Evolutionary conservation across 192 early-diverging fungal species (phyloP).

Genomic region (Phycomyces nitens): DNA sequence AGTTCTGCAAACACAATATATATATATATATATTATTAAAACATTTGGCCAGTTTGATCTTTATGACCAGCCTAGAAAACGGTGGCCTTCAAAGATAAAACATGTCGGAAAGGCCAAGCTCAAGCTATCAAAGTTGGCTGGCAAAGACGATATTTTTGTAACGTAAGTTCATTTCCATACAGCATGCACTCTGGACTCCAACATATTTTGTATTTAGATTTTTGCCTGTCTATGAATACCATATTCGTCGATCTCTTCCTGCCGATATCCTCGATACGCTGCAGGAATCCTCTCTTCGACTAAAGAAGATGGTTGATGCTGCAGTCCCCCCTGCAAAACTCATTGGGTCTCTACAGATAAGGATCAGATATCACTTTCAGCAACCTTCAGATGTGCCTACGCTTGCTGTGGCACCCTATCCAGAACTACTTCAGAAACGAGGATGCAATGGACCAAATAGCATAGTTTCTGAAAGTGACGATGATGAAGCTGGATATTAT

Average conservation of each 20-base stretch:
- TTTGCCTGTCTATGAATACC: constrained; percentile 35
- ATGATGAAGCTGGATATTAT: neutral
- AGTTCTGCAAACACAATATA: neutral
- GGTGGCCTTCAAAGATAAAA: constrained; percentile 12
- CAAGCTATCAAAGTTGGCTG: constrained; percentile 18
- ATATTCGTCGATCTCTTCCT: constrained; percentile 8
- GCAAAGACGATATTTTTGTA: constrained; percentile 30
- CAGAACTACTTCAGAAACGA: neutral
- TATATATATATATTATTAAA: neutral
- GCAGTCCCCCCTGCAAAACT: neutral
- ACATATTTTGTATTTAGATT: constrained; percentile 4
- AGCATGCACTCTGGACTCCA: neutral
- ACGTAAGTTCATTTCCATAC: constrained; percentile 18
- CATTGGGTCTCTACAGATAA: neutral
- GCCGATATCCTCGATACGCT: neutral
- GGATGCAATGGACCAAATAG: neutral
- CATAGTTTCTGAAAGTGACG: neutral
- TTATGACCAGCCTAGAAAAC: constrained; percentile 26
- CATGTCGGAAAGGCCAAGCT: constrained; percentile 34
- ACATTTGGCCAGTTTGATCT: constrained; percentile 26
- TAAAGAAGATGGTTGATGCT: neutral
- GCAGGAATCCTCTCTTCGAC: neutral
- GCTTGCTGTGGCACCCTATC: neutral
- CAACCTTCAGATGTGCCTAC: constrained; percentile 1
- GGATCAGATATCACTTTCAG: constrained; percentile 4